Base-by-base conservation (phyloP, 768 basidiomycete genomes). In the Amanita rimosa region DNA sequence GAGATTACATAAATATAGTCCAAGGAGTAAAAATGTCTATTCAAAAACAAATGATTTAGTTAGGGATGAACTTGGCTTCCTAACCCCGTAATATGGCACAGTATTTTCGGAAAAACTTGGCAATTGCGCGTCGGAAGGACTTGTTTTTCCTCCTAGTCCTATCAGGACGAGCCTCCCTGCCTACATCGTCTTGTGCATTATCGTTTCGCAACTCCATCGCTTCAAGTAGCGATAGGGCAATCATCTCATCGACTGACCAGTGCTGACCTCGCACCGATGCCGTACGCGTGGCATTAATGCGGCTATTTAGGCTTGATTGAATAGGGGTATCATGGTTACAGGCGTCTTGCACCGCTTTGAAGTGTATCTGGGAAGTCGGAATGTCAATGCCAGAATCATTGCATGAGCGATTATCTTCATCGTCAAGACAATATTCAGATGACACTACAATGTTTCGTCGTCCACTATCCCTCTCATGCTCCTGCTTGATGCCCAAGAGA, bases 191-290 rank as follows among this genome's bases (percentile, higher is more conserved):
- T 11, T 24, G 33, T 27, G 40, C 16, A 9, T 9, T 27, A 17
- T n/a, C 21, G 26, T 47, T 34, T 61, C 61, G 24, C 58, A 58
- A 46, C 44, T 63, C 62, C 62, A 64, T 62, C 13, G 62, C 62
- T 49, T 58, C 55, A 35, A 65, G 49, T 35, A 65, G 50, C 21
- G 61, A 55, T 24, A 62, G 51, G 31, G 62, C 61, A 40, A 65
- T 59, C 42, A 56, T 53, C 46, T 64, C 64, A 21, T 50, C 49
- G 14, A 50, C 24, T n/a, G 49, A 43, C 52, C 49, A 57, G 10
- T 27, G 37, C 11, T 48, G 31, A 21, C 22, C 29, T 16, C 13
- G 21, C 33, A 14, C 16, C 11, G 27, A 31, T 44, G 43, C 16
- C 21, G 17, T 13, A 19, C 6, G 13, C 17, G 7, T 13, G 13